Conservation (phyloP, 768 basidiomycete species). For the Tulasnella sp. region DNA sequence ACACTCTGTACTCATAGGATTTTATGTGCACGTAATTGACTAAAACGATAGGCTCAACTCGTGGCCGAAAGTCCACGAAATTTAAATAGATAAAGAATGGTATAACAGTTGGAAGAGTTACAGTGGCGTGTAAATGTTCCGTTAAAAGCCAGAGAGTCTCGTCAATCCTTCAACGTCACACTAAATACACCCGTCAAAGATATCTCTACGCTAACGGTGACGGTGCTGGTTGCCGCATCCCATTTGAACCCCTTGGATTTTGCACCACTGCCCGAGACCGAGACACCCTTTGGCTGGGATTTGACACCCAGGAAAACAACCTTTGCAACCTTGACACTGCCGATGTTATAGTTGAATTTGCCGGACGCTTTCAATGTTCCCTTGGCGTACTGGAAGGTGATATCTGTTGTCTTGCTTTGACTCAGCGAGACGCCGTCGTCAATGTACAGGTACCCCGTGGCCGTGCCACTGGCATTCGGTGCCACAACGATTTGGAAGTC, state of each 20-base stretch:
- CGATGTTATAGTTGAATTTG: conserved; percentile 27
- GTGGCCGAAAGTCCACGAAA: background rate
- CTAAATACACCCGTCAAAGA: conserved; percentile 13
- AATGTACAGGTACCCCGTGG: conserved; percentile 48
- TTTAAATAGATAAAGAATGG: background rate
- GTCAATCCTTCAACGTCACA: background rate
- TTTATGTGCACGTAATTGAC: background rate
- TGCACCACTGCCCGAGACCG: conserved; percentile 12
- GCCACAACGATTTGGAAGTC: conserved; percentile 61
- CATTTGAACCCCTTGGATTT: conserved; percentile 9
- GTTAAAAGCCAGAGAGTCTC: background rate
- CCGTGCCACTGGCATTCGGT: conserved; percentile 44
- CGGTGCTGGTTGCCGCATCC: conserved; percentile 15
- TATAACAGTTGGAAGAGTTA: background rate
- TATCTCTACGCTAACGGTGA: conserved; percentile 15
- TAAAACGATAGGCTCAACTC: background rate
- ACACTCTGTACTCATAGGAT: background rate
- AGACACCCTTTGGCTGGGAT: conserved; percentile 24
- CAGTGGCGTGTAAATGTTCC: background rate
- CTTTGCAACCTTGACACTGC: conserved; percentile 28
- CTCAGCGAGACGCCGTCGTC: conserved; percentile 45
- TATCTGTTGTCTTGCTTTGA: conserved; percentile 19
- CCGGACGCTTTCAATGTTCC: conserved; percentile 25
- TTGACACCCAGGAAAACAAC: conserved; percentile 33
- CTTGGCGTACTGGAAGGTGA: conserved; percentile 23